A percentile compares a stretch with the other conserved stretches of the same genome.
These are phyloP conservation scores for Pseudogymnoascus sp. DNA, from an alignment of 2,329 filamentous ascomycete genomes.

Conservation along the genomic window DNA sequence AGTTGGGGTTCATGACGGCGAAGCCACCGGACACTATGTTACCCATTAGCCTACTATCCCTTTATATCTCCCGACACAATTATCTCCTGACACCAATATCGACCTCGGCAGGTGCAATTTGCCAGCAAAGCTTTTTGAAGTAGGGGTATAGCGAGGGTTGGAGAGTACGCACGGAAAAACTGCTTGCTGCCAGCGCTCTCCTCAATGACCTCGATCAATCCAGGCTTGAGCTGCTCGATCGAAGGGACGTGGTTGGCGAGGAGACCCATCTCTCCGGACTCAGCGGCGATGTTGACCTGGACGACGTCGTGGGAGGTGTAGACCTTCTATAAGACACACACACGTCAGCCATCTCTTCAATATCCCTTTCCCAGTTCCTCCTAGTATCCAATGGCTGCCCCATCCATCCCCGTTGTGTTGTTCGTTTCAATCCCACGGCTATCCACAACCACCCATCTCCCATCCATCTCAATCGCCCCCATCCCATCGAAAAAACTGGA, in stretches of 20 bases:
- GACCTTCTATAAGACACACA: constrained; percentile 47
- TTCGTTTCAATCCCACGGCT: background rate
- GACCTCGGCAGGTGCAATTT: background rate
- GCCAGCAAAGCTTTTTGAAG: no score
- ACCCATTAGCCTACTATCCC: constrained; percentile 10
- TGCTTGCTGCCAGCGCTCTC: constrained; percentile 85
- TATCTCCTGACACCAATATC: background rate
- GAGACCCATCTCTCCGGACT: constrained; percentile 98
- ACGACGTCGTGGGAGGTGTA: constrained; percentile 64
- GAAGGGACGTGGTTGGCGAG: constrained; percentile 98
- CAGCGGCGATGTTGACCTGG: constrained; percentile 97
- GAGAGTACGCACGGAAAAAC: constrained; percentile 71
- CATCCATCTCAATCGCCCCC: background rate
- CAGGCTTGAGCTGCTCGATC: constrained; percentile 98
- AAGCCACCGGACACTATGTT: constrained; percentile 84
- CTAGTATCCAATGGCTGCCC: background rate
- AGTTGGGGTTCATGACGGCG: constrained; percentile 92
- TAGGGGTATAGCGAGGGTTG: no score
- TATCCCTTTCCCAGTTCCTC: constrained; percentile 17
- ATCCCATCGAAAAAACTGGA: constrained; percentile 4
- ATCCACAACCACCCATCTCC: background rate
- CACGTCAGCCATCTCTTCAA: constrained; percentile 23
- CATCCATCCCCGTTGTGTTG: background rate
- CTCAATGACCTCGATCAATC: constrained; percentile 90
- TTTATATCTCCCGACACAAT: background rate